Evolutionary conservation across 192 early-diverging fungal species (phyloP), one percentile per base, ranked within the genome.

Genomic region (Coemansia sp.): DNA sequence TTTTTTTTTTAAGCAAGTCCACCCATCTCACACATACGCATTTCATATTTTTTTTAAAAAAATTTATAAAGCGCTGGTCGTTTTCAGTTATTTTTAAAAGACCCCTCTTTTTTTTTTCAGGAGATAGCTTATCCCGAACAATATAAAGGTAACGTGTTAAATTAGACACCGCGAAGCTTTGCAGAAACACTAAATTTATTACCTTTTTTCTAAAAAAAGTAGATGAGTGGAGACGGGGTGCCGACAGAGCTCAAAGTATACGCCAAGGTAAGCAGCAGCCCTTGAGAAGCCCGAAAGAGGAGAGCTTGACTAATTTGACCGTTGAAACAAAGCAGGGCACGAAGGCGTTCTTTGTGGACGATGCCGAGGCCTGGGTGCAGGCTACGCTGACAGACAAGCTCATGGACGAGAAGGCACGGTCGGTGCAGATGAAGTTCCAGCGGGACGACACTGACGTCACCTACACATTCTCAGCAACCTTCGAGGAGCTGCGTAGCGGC

Each of bases 341-440:
- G 11, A 62, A 59, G 60, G 71, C 71, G 21, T 67, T 67, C 23
- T 66, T 67, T 40, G 48, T 48, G 11, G 66, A 76, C 26, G 66
- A 76, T 28, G 66, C 69, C 49, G 49, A 56, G 2, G 66, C 66
- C 3, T 69, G 72, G 66, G 65, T 76, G 34, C 65, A 68, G 41
- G 64, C 66, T 1, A 51, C 41, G 38, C 62, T 76, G 32, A 66
- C 54, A 46, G 66, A 69, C 23, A 76, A 69, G 56, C 45, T 43
- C 14, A 58, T 69, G 6, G 62, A 57, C 45, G 62, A 60, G 36
- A 54, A 41, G 16, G 47, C 30, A 6, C 30, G 53, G 28, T 58
- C 41, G n/a, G 66, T 76, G 30, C 10, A 37, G 44, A 69, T 76
- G 72, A 40, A 36, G 16, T 76, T 76, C 44, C 40, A 47, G 42